Evolutionary conservation across 1,139 yeast genomes (phyloP), one percentile per base, ranked within the genome.

Genomic region (Yamadazyma oceani): DNA sequence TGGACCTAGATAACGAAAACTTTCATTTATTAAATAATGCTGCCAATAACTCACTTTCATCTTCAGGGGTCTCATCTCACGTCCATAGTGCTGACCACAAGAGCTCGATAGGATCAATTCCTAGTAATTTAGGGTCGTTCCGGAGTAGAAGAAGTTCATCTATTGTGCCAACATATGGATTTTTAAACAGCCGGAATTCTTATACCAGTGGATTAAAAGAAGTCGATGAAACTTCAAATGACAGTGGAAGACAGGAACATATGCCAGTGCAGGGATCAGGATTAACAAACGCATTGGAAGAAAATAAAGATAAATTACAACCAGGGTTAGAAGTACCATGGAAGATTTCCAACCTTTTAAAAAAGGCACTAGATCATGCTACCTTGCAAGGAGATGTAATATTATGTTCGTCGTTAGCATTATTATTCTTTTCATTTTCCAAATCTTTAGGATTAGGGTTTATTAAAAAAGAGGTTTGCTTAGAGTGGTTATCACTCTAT

Each of bases 301-400:
- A 39, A n/a, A 36, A 35, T 4, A 37, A 31, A 17, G 28, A 14
- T 10, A 21, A 14, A 4, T 32, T 28, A 11, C 24, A 29, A 6
- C 36, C 22, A 22, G 14, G 31, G 14, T 8, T 32, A 2, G 42
- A 39, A 21, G 27, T 38, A 24, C 64, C 69, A 2, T 70, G 76
- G 77, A 51, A 50, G 19, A 53, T 64, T 3, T 48, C 53, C 17
- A 56, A 50, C 29, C 50, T 71, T 13, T 48, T 71, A 14, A 54
- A 60, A 34, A 65, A 75, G 38, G 75, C 82, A 0, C 59, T 79
- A 12, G 71, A 72, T 17, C 82, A 78, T 56, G 73, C 85, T 25
- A 54, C 76, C 6, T 58, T 60, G 12, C 85, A 81, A 49, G 95
- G 95, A 0, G 88, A 84, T 50, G 58, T 82, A 17, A 67, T 82